A percentile compares a stretch with the other conserved stretches of the same genome.
These are phyloP conservation scores for Tagetes erecta DNA, from an alignment of 129 eudicot genomes.

Conservation along the genomic window DNA sequence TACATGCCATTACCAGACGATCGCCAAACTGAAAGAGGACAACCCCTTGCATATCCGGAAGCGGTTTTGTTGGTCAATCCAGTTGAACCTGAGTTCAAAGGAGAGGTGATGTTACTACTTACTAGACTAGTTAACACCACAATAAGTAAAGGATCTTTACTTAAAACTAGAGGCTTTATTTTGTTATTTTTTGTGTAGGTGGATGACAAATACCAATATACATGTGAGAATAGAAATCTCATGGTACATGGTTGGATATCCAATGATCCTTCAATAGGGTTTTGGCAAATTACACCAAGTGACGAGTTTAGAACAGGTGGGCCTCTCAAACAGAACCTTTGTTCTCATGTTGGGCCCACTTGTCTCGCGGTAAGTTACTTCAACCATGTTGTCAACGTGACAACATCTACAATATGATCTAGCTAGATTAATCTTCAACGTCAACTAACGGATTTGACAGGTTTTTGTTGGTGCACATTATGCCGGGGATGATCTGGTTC, in stretches of 20 bases:
- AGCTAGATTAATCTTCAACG: background rate
- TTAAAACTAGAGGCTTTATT: background rate
- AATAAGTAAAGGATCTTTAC: background rate
- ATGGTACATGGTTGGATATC: constrained; percentile 93
- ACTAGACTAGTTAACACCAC: background rate
- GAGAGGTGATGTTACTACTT: constrained; percentile 56
- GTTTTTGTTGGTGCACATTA: constrained; percentile 87
- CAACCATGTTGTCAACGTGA: background rate
- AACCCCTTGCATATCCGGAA: constrained; percentile 76
- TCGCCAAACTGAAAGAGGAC: constrained; percentile 67
- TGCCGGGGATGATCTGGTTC: constrained; percentile 75
- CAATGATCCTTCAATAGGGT: constrained; percentile 58
- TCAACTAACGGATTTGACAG: constrained; percentile 26
- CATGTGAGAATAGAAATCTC: constrained; percentile 68
- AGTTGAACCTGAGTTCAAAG: constrained; percentile 60
- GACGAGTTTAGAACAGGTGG: constrained; percentile 93
- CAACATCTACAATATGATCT: too few relatives aligned
- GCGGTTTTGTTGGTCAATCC: constrained; percentile 85
- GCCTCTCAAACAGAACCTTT: constrained; percentile 80
- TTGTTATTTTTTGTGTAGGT: constrained; percentile 43
- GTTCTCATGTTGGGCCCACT: constrained; percentile 97
- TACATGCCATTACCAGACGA: constrained; percentile 93
- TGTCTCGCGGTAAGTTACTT: constrained; percentile 67
- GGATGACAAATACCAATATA: constrained; percentile 94
- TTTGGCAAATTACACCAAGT: constrained; percentile 88